Conservation (phyloP, 2,329 filamentous ascomycete genomes). For the Claviceps capensis region DNA sequence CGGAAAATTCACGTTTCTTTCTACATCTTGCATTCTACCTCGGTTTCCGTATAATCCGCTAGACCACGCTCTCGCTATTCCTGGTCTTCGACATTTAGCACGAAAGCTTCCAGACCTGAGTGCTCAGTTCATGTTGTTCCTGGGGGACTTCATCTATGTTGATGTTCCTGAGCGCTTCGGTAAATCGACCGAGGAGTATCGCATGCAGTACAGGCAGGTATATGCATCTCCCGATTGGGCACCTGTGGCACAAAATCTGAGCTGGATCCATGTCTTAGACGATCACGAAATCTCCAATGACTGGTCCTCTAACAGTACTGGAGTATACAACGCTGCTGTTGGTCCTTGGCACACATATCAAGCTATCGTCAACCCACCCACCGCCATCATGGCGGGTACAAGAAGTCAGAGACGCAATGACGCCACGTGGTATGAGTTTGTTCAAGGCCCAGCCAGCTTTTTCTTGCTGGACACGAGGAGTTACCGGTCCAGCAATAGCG, state of each 20-base stretch:
- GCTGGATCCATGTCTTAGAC: conserved; percentile 94
- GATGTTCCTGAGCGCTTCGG: conserved; percentile 79
- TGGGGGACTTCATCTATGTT: conserved; percentile 81
- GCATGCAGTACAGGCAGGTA: conserved; percentile 86
- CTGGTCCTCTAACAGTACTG: conserved; percentile 49
- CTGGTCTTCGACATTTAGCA: conserved; percentile 65
- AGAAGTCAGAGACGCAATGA: conserved; percentile 27
- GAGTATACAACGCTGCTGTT: conserved; percentile 43
- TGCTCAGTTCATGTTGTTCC: conserved; percentile 67
- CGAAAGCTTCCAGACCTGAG: conserved; percentile 56
- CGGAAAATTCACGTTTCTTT: conserved; percentile 75
- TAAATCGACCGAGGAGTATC: conserved; percentile 58
- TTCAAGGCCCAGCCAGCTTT: conserved; percentile 80
- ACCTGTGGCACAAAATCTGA: conserved; percentile 60
- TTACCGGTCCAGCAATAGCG: conserved; percentile 58
- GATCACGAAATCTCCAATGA: conserved; percentile 96
- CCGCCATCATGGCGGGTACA: conserved; percentile 35
- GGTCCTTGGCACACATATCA: conserved; percentile 86
- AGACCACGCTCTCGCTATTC: conserved; percentile 70
- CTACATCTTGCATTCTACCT: conserved; percentile 84
- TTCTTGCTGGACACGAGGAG: conserved; percentile 89
- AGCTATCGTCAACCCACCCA: conserved; percentile 67
- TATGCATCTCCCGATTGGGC: conserved; percentile 92
- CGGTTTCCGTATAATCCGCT: conserved; percentile 79
- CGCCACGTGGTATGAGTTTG: conserved; percentile 79